These are phyloP conservation scores for Xylaria longipes DNA, from an alignment of 495 filamentous ascomycete genomes.

Conservation along the genomic window DNA sequence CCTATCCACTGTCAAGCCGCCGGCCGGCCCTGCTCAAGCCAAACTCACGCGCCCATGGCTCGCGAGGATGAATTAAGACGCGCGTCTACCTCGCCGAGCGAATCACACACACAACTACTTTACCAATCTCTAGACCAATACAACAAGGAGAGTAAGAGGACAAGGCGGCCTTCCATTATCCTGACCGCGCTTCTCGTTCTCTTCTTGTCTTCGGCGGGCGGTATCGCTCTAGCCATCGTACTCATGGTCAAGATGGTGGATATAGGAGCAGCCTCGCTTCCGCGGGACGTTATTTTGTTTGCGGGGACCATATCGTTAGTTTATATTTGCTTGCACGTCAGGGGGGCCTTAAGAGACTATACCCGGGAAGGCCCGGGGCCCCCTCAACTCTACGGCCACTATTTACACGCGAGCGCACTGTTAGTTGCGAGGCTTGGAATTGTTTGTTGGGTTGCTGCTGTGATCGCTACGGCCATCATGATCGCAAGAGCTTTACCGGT, in stretches of 20 bases:
- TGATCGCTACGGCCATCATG: slow-evolving; percentile 35
- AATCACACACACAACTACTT: slow-evolving; percentile 30
- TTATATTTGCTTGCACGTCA: slow-evolving; percentile 38
- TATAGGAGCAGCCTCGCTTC: slow-evolving; percentile 31
- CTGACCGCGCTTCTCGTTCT: slow-evolving; percentile 35
- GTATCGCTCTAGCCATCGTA: slow-evolving; percentile 31
- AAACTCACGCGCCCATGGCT: slow-evolving; percentile 31
- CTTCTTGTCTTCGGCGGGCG: slow-evolving; percentile 34
- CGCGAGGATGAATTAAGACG: not conserved
- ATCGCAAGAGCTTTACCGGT: slow-evolving; percentile 27
- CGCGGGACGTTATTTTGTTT: slow-evolving; percentile 38
- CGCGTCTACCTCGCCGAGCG: slow-evolving; percentile 6
- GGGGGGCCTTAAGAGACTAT: slow-evolving; percentile 33
- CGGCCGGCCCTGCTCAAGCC: slow-evolving; percentile 28
- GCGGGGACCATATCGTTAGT: slow-evolving; percentile 31
- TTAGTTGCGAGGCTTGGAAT: slow-evolving; percentile 39
- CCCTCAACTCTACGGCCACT: slow-evolving; percentile 36
- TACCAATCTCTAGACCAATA: slow-evolving; percentile 40
- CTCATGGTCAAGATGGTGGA: slow-evolving; percentile 32
- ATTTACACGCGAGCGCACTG: slow-evolving; percentile 40
- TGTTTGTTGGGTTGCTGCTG: slow-evolving; percentile 34
- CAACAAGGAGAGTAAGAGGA: slow-evolving; percentile 30
- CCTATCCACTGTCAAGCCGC: not conserved
- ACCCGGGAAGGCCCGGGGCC: slow-evolving; percentile 28
- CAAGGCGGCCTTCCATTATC: slow-evolving; percentile 32